Base-by-base conservation (phyloP, 352 stramenopile genomes). In the Phytophthora colocasiae region DNA sequence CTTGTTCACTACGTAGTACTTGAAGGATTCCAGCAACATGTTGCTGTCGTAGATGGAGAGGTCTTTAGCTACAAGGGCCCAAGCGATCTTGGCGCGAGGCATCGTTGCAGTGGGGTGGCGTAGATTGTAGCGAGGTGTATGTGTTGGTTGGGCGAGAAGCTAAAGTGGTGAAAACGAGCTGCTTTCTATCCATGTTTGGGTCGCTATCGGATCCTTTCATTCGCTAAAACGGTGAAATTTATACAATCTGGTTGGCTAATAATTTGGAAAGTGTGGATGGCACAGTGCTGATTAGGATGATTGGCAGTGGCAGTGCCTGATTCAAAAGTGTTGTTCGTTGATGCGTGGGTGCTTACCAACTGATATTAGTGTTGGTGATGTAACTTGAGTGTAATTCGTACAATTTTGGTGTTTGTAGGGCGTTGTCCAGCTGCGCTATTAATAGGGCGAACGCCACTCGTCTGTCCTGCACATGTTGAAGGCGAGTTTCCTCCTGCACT, bases 1-100 rank as follows among this genome's bases (percentile, higher is more conserved):
- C 38, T 56, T 64, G 14, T 12, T 40, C 6, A 40, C 14, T n/a
- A 40, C 14, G 34, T 40, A n/a, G 34, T 5, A 4, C 34, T 64
- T 51, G 32, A 57, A 6, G 6, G 26, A 38, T 34, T 57, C 45
- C 19, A 64, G 46, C 1, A 57, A n/a, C 26, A 51, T 56, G 12
- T 32, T 26, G 17, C 40, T 50, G 12, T 61, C 53, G 53, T 43
- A 51, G 12, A 36, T 39, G 19, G 43, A 38, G 14, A 53, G n/a
- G 31, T 53, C 43, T 53, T 31, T 53, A 24, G 54, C 29, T 6
- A 53, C 41, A 45, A 62, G 54, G 31, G 32, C 12, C 29, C 34
- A 40, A 5, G 8, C 14, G 34, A 40, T 40, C 3, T 12, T 40
- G 14, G 34, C 6, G 34, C 34, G 34, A n/a, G 10, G 4, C 34